Percentiles rank a stretch among this genome's conserved stretches.
phyloP scores from a whole-genome alignment of 257 asterid species.

The Fraxinus americana region DNA sequence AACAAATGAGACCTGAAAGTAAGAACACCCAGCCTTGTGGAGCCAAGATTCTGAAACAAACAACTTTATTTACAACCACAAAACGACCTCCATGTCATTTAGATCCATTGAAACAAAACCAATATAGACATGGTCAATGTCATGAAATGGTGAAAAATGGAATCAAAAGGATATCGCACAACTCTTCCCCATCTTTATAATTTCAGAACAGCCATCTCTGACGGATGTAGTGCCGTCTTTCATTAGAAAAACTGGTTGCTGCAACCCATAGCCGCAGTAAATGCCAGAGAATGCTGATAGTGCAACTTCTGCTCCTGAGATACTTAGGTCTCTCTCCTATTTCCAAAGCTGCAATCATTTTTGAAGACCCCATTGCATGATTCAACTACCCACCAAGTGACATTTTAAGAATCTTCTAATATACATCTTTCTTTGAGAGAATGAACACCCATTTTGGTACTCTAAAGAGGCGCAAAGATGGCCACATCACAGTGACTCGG shows the following conservation, averaged over 20 bases:
- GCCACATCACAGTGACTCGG: neutral
- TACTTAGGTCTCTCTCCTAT: too few species aligned
- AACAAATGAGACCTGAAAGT: neutral
- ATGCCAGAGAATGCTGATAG: neutral
- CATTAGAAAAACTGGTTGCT: neutral
- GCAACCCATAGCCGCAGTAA: neutral
- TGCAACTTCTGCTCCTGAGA: neutral
- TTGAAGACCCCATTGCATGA: neutral
- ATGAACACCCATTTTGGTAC: neutral
- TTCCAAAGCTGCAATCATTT: too few species aligned
- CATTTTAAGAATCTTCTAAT: neutral
- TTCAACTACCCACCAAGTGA: too few species aligned
- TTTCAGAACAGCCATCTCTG: neutral
- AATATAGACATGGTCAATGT: neutral
- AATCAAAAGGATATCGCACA: neutral
- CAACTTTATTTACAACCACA: neutral
- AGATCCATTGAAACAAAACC: neutral
- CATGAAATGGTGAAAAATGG: neutral
- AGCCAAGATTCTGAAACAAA: neutral
- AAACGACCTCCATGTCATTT: neutral
- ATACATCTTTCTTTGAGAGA: neutral
- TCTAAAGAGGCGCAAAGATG: slow-evolving; percentile 13
- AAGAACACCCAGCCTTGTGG: neutral
- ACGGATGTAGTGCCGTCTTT: neutral
- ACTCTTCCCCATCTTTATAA: neutral